Evolutionary conservation across 306 rosid species (phyloP).

Genomic region (Corylus heterophylla): DNA sequence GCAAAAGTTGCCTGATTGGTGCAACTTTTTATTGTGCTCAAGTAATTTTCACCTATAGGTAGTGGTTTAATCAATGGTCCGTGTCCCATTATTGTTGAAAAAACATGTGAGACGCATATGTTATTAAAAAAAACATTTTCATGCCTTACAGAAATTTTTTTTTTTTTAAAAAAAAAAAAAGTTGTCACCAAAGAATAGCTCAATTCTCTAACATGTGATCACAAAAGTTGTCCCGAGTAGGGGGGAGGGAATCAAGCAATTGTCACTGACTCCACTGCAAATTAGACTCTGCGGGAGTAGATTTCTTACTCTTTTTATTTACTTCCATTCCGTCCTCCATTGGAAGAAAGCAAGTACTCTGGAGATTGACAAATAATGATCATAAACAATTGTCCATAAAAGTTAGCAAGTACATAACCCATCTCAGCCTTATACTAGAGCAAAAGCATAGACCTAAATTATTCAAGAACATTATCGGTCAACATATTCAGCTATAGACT

Average conservation of each 20-base stretch:
- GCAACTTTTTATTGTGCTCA: no score
- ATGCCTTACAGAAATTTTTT: background rate
- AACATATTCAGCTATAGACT: no score
- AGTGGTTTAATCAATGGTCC: no score
- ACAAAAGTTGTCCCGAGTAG: slow-evolving; percentile 30
- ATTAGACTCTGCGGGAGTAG: slow-evolving; percentile 32
- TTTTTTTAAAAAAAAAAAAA: no score
- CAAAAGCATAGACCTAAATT: background rate
- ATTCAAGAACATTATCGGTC: no score
- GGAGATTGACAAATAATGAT: background rate
- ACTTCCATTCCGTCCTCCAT: slow-evolving; percentile 34
- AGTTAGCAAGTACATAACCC: background rate
- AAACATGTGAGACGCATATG: no score
- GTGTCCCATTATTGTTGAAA: no score
- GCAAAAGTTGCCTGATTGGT: no score
- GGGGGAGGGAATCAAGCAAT: slow-evolving; percentile 75
- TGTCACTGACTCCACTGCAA: slow-evolving; percentile 80
- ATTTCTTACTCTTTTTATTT: slow-evolving; percentile 17
- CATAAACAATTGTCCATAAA: background rate
- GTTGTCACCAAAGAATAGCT: no score
- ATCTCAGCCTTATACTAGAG: background rate
- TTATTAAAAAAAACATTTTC: background rate
- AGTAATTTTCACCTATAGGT: no score
- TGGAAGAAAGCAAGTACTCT: slow-evolving; percentile 19
- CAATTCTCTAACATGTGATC: no score